Conservation (phyloP, 2,329 filamentous ascomycete species). For the Aspergillus eucalypticola region DNA sequence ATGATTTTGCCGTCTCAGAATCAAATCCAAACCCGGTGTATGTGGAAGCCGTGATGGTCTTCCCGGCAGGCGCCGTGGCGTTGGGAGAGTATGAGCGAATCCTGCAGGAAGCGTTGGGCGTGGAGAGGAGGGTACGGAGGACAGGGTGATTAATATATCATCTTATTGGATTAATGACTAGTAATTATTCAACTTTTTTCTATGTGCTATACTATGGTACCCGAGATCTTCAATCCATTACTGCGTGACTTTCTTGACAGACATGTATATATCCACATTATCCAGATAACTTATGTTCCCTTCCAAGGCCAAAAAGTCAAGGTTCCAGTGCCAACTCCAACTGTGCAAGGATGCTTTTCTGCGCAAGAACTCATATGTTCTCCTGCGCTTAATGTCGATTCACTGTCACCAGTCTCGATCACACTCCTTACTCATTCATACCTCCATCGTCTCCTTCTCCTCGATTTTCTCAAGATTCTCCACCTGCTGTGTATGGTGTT, state of each 20-base stretch:
- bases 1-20: conserved; percentile 11
- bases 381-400: neutral
- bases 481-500: conserved; percentile 21
- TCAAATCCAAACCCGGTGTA: conserved; percentile 37
- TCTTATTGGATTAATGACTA: neutral
- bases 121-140: conserved; percentile 31
- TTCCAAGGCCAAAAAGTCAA: neutral
- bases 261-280: neutral
- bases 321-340: conserved; percentile 3
- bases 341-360: conserved; percentile 17
- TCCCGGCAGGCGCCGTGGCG: conserved; percentile 72
- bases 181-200: neutral
- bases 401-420: too few species aligned
- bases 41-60: conserved; percentile 76
- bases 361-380: neutral
- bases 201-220: neutral
- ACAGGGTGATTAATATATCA: neutral
- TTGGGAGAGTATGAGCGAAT: conserved; percentile 70
- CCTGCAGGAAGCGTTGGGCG: conserved; percentile 44
- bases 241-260: neutral
- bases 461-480: conserved; percentile 13
- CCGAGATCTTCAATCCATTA: neutral
- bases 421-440: conserved; percentile 8
- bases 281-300: conserved; percentile 9
- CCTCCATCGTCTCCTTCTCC: conserved; percentile 24